Evolutionary conservation across 441 rosid genomes (phyloP).

Genomic region (Gossypium aridum): DNA sequence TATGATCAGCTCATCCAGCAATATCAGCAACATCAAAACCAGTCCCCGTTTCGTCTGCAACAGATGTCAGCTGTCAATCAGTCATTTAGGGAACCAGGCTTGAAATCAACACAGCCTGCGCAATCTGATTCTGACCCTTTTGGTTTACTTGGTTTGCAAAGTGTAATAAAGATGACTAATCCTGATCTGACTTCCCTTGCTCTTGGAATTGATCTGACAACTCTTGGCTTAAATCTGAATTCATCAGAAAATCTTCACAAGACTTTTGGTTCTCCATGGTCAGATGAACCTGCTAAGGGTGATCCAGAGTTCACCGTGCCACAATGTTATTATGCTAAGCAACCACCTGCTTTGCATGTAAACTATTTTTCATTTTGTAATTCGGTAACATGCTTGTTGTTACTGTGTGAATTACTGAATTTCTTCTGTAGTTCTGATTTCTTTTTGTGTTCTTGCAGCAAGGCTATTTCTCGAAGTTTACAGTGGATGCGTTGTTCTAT

Average conservation of each 20-base stretch:
- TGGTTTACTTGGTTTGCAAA: constrained; percentile 84
- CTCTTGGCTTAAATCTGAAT: constrained; percentile 81
- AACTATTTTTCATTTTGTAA: constrained; percentile 19
- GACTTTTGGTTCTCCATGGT: constrained; percentile 94
- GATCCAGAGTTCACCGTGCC: constrained; percentile 92
- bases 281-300: constrained; percentile 87
- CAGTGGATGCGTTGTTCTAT: constrained; percentile 67
- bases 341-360: constrained; percentile 71
- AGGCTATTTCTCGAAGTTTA: constrained; percentile 68
- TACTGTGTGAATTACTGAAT: not conserved
- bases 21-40: constrained; percentile 80
- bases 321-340: constrained; percentile 72
- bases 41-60: constrained; percentile 74
- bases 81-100: constrained; percentile 78
- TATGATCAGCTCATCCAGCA: constrained; percentile 81
- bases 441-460: constrained; percentile 51
- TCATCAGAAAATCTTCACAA: constrained; percentile 84
- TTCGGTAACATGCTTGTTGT: not conserved
- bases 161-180: constrained; percentile 72
- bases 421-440: not conserved
- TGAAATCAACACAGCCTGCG: constrained; percentile 59
- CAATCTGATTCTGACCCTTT: constrained; percentile 80
- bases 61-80: constrained; percentile 76
- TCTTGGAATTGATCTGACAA: constrained; percentile 90
- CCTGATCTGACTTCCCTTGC: constrained; percentile 86